Percentiles rank a stretch among this genome's conserved stretches.
Evolutionary conservation across 2,329 filamentous ascomycete genomes (phyloP).

Genomic region (Alternaria sp.): DNA sequence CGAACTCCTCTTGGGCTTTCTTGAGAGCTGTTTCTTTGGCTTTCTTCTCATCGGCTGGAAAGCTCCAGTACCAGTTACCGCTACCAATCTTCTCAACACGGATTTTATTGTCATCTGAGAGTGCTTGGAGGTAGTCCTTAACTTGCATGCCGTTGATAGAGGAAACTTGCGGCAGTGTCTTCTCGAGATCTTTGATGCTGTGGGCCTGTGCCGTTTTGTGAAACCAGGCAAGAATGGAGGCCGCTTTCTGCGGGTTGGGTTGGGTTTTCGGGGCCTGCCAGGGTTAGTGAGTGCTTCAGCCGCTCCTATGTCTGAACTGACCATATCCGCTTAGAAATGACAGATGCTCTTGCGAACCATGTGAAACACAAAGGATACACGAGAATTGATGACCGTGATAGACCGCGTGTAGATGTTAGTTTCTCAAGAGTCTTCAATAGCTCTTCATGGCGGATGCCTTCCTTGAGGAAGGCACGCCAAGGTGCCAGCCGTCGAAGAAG

Average conservation of each 20-base stretch:
- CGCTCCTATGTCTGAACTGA: conserved; percentile 5
- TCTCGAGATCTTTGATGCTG: conserved; percentile 74
- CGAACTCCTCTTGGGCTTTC: conserved; percentile 49
- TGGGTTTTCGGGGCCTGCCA: conserved; percentile 63
- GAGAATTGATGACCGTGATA: neutral
- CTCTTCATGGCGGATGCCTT: neutral
- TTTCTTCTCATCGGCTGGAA: conserved; percentile 66
- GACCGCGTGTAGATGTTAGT: neutral
- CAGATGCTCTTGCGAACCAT: neutral
- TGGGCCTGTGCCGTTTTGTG: conserved; percentile 68
- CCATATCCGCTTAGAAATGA: conserved; percentile 14
- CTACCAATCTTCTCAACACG: conserved; percentile 75
- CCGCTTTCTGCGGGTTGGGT: conserved; percentile 66
- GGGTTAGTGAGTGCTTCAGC: conserved; percentile 17
- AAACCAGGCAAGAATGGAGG: conserved; percentile 67
- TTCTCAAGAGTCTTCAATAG: neutral
- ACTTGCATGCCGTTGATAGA: conserved; percentile 73
- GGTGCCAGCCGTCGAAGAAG: neutral
- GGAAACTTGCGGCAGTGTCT: conserved; percentile 67
- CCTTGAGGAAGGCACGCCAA: conserved; percentile 3
- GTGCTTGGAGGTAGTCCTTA: conserved; percentile 71
- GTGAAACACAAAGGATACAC: neutral
- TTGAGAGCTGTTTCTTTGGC: conserved; percentile 52
- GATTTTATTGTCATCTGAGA: conserved; percentile 69
- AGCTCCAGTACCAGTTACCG: conserved; percentile 78